Percentiles rank a stretch among this genome's conserved stretches.
Conservation (phyloP, 164 flowering plant species). For the Umbilicus rupestris region DNA sequence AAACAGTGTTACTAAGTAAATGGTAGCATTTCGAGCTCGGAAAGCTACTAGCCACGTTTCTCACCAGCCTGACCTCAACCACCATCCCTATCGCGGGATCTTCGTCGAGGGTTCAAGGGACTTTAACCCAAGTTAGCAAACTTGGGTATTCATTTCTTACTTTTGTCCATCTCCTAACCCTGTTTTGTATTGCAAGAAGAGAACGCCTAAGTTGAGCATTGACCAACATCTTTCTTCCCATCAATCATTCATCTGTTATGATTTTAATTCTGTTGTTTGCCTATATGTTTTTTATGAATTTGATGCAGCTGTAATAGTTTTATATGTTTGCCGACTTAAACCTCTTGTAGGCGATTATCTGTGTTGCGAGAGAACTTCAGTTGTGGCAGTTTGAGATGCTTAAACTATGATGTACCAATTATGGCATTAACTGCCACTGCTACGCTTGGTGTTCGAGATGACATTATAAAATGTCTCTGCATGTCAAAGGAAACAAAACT, state of each 20-base stretch:
- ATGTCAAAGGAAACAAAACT: conserved; percentile 63
- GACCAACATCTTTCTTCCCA: neutral
- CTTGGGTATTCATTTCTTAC: too few species aligned
- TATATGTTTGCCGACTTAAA: neutral
- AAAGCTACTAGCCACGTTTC: too few species aligned
- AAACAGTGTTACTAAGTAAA: too few species aligned
- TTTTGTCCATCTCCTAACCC: too few species aligned
- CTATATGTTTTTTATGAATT: neutral
- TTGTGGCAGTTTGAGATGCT: conserved; percentile 34
- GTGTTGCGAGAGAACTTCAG: conserved; percentile 61
- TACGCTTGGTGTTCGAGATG: conserved; percentile 63
- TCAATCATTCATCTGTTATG: neutral
- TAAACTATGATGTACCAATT: conserved; percentile 60
- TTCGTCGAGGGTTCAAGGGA: too few species aligned
- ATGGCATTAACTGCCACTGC: conserved; percentile 99
- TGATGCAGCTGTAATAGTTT: too few species aligned
- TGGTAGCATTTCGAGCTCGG: too few species aligned
- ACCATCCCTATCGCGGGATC: too few species aligned
- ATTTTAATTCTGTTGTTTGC: neutral
- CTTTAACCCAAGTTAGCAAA: too few species aligned
- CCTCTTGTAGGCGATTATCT: conserved; percentile 57
- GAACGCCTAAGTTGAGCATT: too few species aligned
- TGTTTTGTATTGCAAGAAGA: too few species aligned
- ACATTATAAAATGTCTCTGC: conserved; percentile 54
- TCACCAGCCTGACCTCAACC: too few species aligned